phyloP scores from a whole-genome alignment of 2,329 filamentous ascomycete genomes.

The Botrytis pseudocinerea region DNA sequence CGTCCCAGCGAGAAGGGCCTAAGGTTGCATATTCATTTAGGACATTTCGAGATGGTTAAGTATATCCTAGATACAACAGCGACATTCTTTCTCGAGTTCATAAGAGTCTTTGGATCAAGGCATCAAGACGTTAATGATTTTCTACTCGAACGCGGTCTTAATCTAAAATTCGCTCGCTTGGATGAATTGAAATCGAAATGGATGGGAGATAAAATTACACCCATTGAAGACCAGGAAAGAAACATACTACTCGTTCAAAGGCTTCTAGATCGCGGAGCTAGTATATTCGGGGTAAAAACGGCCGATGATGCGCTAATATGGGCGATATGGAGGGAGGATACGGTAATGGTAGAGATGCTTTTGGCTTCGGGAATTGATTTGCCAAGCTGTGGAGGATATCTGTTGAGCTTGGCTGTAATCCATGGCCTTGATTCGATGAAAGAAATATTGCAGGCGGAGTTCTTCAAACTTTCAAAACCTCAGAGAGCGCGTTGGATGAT shows the following conservation, averaged over 20 bases:
- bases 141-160: conserved; percentile 1
- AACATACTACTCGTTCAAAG: conserved; percentile 7
- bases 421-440: conserved; percentile 12
- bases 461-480: not conserved
- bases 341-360: not conserved
- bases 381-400: not conserved
- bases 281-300: not conserved
- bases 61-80: not conserved
- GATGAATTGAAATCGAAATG: not conserved
- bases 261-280: conserved; percentile 21
- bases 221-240: not conserved
- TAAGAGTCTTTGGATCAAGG: too few relatives aligned
- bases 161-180: not conserved
- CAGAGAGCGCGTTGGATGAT: not conserved
- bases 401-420: not conserved
- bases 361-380: not conserved
- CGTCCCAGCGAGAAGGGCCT: accelerated
- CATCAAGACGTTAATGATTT: conserved; percentile 12
- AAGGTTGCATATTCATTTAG: not conserved
- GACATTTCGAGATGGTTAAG: conserved; percentile 5
- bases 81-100: not conserved
- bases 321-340: not conserved
- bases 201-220: not conserved
- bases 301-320: not conserved
- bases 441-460: not conserved